Conservation (phyloP, 1,284 basidiomycete genomes). For the Rhodotorula mucilaginosa region DNA sequence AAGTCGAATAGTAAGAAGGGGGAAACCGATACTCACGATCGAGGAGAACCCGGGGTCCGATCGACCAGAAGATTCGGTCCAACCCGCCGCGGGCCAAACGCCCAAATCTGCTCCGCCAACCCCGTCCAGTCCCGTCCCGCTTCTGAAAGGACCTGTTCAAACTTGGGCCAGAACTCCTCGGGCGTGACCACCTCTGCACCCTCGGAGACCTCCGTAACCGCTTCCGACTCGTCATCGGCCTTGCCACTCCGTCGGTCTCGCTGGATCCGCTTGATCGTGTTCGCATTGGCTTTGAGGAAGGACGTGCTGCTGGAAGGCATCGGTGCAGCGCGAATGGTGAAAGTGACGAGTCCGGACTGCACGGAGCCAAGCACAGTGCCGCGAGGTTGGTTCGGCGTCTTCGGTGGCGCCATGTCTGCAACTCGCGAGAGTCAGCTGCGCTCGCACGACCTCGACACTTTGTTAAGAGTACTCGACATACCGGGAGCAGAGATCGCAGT, state of each 20-base stretch:
- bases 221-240: slow-evolving; percentile 48
- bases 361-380: slow-evolving; percentile 75
- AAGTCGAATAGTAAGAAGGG: background rate
- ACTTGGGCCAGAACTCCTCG: slow-evolving; percentile 75
- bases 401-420: slow-evolving; percentile 79
- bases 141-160: slow-evolving; percentile 65
- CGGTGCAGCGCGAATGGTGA: slow-evolving; percentile 77
- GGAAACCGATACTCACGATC: slow-evolving; percentile 44
- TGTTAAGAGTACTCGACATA: slow-evolving; percentile 46
- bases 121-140: slow-evolving; percentile 79
- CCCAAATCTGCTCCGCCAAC: slow-evolving; percentile 73
- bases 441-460: background rate
- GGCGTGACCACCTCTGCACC: slow-evolving; percentile 55
- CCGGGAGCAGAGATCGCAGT: slow-evolving; percentile 79
- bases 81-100: slow-evolving; percentile 83
- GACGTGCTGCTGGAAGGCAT: slow-evolving; percentile 65
- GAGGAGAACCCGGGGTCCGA: slow-evolving; percentile 45
- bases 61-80: slow-evolving; percentile 88
- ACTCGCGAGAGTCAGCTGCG: background rate
- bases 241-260: slow-evolving; percentile 38
- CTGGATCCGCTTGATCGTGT: slow-evolving; percentile 37
- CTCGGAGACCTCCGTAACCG: slow-evolving; percentile 49
- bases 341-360: slow-evolving; percentile 71
- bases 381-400: slow-evolving; percentile 66
- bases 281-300: slow-evolving; percentile 55